phyloP scores from a whole-genome alignment of 768 basidiomycete genomes.

The Amanita inopinata region DNA sequence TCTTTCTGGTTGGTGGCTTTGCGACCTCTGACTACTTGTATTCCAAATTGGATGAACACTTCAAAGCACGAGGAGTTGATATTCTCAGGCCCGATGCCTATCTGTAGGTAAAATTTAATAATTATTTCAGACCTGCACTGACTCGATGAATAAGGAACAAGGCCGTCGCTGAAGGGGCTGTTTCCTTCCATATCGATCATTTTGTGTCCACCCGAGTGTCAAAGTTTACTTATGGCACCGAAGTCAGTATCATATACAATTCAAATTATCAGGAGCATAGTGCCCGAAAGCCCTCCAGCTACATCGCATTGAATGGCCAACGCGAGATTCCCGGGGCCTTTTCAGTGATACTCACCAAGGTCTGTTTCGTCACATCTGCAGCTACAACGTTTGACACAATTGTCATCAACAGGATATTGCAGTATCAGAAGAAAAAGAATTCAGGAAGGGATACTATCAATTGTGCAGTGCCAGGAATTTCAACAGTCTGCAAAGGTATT shows the following conservation, averaged over 20 bases:
- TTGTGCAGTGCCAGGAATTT: conserved; percentile 8
- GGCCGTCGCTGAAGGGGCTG: conserved; percentile 18
- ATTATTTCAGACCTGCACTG: too few species aligned
- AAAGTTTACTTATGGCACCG: conserved; percentile 13
- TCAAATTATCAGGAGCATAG: conserved; percentile 10
- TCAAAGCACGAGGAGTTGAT: conserved; percentile 23
- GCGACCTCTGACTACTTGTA: conserved; percentile 42
- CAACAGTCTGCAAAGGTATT: conserved; percentile 6
- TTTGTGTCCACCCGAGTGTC: conserved; percentile 13
- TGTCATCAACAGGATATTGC: conserved; percentile 13
- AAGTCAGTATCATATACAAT: conserved; percentile 7
- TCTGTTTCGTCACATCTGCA: neutral
- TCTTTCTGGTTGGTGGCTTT: conserved; percentile 46
- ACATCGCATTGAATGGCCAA: conserved; percentile 6
- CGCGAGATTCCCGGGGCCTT: conserved; percentile 8
- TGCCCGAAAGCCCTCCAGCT: neutral
- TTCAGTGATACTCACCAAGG: conserved; percentile 10
- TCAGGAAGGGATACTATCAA: conserved; percentile 11
- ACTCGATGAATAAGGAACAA: conserved; percentile 14
- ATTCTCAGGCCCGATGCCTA: conserved; percentile 35
- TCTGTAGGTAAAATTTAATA: conserved; percentile 25
- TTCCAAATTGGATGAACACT: conserved; percentile 24
- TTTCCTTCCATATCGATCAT: conserved; percentile 17
- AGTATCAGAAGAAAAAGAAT: conserved; percentile 18
- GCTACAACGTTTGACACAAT: neutral